These are phyloP conservation scores for Cutaneotrichosporon cyanovorans DNA, from an alignment of 1,284 basidiomycete species.

Conservation along the genomic window DNA sequence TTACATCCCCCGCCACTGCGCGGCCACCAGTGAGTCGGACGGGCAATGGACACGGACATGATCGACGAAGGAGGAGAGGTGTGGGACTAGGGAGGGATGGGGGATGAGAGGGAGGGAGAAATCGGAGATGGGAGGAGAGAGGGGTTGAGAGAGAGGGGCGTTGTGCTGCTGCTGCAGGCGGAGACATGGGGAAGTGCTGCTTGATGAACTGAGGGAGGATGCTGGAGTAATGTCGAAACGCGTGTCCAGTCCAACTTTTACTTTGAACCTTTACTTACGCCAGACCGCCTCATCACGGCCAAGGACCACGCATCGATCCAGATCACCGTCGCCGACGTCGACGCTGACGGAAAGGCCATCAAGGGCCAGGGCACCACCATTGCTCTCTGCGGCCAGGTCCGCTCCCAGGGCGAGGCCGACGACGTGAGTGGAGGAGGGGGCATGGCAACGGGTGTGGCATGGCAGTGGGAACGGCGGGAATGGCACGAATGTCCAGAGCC, in stretches of 20 bases:
- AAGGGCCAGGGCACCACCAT: conserved; percentile 76
- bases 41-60: too few relatives aligned
- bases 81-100: background rate
- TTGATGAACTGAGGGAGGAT: background rate
- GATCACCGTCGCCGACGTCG: conserved; percentile 88
- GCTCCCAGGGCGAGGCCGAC: conserved; percentile 91
- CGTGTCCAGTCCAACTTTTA: background rate
- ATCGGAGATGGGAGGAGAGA: background rate
- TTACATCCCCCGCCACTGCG: conserved; percentile 98
- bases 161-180: background rate
- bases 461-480: background rate
- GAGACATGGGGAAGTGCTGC: background rate
- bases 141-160: background rate
- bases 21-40: conserved; percentile 72
- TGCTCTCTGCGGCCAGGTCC: conserved; percentile 87
- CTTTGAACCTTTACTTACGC: background rate
- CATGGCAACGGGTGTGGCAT: background rate
- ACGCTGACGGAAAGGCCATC: conserved; percentile 82
- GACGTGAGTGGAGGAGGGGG: conserved; percentile 49
- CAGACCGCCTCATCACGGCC: conserved; percentile 91
- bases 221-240: background rate
- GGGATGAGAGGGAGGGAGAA: too few relatives aligned
- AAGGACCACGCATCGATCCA: conserved; percentile 99
- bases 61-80: too few relatives aligned
- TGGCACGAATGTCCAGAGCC: background rate